Evolutionary conservation across 2,329 filamentous ascomycete species (phyloP).

Genomic region (Penicillium sp.): DNA sequence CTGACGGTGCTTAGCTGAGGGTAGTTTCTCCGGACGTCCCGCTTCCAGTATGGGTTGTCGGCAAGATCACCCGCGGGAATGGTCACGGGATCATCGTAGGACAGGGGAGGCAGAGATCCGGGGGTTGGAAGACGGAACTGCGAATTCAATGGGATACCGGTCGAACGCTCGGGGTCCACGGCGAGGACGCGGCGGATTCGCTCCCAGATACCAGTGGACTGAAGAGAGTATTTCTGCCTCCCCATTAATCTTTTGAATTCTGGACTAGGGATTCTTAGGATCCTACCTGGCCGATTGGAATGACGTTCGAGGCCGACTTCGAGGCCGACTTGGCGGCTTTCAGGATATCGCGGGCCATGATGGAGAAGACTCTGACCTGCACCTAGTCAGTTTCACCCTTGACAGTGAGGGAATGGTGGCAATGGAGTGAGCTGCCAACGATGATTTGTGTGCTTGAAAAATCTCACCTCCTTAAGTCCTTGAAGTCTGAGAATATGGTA

Average conservation of each 20-base stretch:
- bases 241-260: not conserved
- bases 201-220: constrained; percentile 88
- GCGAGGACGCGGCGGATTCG: constrained; percentile 73
- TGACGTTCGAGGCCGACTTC: constrained; percentile 38
- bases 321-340: constrained; percentile 43
- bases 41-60: constrained; percentile 96
- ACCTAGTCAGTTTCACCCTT: not conserved
- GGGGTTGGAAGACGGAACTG: constrained; percentile 87
- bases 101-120: constrained; percentile 67
- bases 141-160: constrained; percentile 88
- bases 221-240: constrained; percentile 88
- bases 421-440: not conserved
- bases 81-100: constrained; percentile 81
- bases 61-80: constrained; percentile 82
- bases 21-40: constrained; percentile 81
- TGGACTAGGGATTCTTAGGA: not conserved
- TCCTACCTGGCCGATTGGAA: constrained; percentile 41
- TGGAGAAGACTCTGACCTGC: constrained; percentile 31
- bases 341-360: constrained; percentile 38
- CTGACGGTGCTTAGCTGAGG: constrained; percentile 75
- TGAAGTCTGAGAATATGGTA: not conserved
- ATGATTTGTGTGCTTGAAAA: not conserved
- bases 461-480: not conserved
- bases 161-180: constrained; percentile 84
- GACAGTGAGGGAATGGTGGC: not conserved